phyloP scores from a whole-genome alignment of 2,329 filamentous ascomycete genomes.

The Didymella segeticola region DNA sequence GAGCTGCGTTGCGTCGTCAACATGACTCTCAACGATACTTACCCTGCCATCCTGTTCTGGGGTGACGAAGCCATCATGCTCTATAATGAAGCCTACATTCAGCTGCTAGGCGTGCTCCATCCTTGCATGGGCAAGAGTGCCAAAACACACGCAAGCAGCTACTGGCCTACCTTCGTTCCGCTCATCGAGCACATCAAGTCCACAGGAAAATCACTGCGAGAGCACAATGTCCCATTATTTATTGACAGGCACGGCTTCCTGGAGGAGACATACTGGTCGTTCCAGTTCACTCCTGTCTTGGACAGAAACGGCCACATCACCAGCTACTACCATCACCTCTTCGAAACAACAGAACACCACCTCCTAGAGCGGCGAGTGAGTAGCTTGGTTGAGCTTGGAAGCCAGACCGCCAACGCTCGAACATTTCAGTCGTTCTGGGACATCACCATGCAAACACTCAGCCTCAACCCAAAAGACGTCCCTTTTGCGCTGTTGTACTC shows the following conservation, averaged over 20 bases:
- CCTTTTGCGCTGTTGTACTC: slow-evolving; percentile 38
- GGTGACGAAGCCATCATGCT: slow-evolving; percentile 46
- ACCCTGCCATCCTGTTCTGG: slow-evolving; percentile 68
- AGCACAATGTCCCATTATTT: slow-evolving; percentile 75
- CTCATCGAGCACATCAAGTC: slow-evolving; percentile 32
- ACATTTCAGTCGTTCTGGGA: slow-evolving; percentile 75
- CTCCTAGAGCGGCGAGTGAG: slow-evolving; percentile 32
- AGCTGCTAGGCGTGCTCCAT: slow-evolving; percentile 48
- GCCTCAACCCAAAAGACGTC: slow-evolving; percentile 67
- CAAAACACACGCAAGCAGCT: slow-evolving; percentile 70
- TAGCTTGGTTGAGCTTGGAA: slow-evolving; percentile 70
- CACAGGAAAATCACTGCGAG: slow-evolving; percentile 28
- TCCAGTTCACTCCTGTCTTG: slow-evolving; percentile 76
- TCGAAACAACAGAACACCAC: slow-evolving; percentile 71
- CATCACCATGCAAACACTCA: slow-evolving; percentile 69
- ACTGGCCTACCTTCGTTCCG: slow-evolving; percentile 54
- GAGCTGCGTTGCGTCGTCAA: slow-evolving; percentile 78
- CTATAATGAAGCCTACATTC: slow-evolving; percentile 48
- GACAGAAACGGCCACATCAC: slow-evolving; percentile 72
- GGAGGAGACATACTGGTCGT: slow-evolving; percentile 81
- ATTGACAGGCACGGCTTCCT: slow-evolving; percentile 70
- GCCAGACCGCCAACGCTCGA: slow-evolving; percentile 71
- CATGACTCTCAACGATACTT: slow-evolving; percentile 65
- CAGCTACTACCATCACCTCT: slow-evolving; percentile 76
- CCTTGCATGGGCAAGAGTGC: slow-evolving; percentile 65